A percentile compares a stretch with the other conserved stretches of the same genome.
Conservation (phyloP, 495 filamentous ascomycete genomes). For the Rostrohypoxylon terebratum region DNA sequence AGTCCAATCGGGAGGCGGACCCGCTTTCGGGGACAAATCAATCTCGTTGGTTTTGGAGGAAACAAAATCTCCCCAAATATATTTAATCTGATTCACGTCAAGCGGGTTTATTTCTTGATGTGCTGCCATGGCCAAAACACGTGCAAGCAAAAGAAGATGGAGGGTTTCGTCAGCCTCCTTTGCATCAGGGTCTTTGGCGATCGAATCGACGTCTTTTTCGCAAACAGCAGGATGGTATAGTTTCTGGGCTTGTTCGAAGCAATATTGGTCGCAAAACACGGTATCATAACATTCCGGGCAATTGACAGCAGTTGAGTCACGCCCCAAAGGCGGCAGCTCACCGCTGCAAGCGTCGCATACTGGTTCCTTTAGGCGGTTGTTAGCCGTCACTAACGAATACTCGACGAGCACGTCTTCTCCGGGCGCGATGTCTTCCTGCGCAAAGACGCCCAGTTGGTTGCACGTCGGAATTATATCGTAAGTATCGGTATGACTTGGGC, state of each 20-base stretch:
- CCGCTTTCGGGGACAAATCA: slow-evolving; percentile 60
- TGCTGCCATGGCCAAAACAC: slow-evolving; percentile 84
- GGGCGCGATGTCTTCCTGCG: slow-evolving; percentile 79
- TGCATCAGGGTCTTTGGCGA: slow-evolving; percentile 80
- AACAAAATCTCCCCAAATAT: slow-evolving; percentile 90
- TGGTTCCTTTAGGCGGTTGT: slow-evolving; percentile 80
- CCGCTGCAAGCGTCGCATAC: slow-evolving; percentile 87
- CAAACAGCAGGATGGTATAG: slow-evolving; percentile 90
- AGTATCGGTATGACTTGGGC: slow-evolving; percentile 55
- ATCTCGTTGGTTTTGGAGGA: slow-evolving; percentile 61
- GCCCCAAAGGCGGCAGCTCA: slow-evolving; percentile 72
- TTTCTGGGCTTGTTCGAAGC: slow-evolving; percentile 74
- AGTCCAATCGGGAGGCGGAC: slow-evolving; percentile 69
- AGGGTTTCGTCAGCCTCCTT: slow-evolving; percentile 79
- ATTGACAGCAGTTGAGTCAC: slow-evolving; percentile 60
- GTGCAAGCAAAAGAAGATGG: slow-evolving; percentile 81
- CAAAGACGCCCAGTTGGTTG: slow-evolving; percentile 88
- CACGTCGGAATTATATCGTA: slow-evolving; percentile 64
- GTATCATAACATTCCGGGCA: slow-evolving; percentile 84
- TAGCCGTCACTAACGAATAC: slow-evolving; percentile 82
- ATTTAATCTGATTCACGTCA: slow-evolving; percentile 84
- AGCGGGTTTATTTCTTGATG: slow-evolving; percentile 87
- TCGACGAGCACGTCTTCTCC: slow-evolving; percentile 84
- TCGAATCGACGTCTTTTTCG: slow-evolving; percentile 81
- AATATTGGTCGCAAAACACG: slow-evolving; percentile 84